phyloP scores from a whole-genome alignment of 306 rosid species.

The Dalbergia cochinchinensis region DNA sequence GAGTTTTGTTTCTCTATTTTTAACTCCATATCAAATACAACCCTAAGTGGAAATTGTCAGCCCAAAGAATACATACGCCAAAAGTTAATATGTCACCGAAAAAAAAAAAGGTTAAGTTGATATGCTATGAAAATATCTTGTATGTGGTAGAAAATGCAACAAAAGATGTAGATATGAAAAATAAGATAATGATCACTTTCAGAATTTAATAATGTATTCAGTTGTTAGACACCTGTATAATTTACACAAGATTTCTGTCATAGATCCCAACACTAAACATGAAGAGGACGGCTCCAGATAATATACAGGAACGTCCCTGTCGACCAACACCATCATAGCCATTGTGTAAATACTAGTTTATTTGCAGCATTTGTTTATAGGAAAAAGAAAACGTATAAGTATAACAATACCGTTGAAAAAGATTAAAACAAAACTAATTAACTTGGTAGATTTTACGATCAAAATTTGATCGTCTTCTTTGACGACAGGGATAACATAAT shows the following conservation, averaged over 20 bases:
- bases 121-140: not conserved
- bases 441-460: not conserved
- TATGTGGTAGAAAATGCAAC: not conserved
- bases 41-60: no score
- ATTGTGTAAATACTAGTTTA: not conserved
- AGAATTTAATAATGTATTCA: slow-evolving; percentile 8
- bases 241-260: not conserved
- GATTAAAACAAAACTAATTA: not conserved
- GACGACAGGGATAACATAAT: not conserved
- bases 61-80: no score
- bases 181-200: slow-evolving; percentile 9
- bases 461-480: not conserved
- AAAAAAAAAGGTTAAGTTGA: not conserved
- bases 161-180: not conserved
- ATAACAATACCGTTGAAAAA: not conserved
- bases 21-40: no score
- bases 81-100: not conserved
- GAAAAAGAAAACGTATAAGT: not conserved
- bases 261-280: not conserved
- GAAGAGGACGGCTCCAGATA: not conserved
- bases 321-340: not conserved
- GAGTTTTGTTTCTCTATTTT: no score
- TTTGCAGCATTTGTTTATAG: not conserved
- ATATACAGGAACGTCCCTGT: not conserved
- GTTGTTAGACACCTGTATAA: not conserved